A percentile compares a stretch with the other conserved stretches of the same genome.
These are phyloP conservation scores for Limtongozyma cylindracea DNA, from an alignment of 805 yeast species.

Conservation along the genomic window DNA sequence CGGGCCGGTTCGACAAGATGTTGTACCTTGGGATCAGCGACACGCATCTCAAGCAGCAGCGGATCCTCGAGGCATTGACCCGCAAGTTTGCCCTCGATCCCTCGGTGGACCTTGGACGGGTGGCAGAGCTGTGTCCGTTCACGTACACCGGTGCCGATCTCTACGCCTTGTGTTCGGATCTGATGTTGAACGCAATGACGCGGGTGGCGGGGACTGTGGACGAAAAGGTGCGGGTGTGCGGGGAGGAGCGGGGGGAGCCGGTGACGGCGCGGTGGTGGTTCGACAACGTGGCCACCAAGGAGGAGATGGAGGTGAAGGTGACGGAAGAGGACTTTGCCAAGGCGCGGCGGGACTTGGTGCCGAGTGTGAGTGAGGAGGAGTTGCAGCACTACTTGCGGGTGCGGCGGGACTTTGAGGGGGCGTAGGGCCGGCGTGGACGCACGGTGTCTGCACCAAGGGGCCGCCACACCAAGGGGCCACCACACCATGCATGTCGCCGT, in stretches of 20 bases:
- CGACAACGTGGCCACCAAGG: conserved; percentile 44
- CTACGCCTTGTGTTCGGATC: conserved; percentile 86
- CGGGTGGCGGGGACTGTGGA: conserved; percentile 65
- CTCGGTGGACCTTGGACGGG: conserved; percentile 25
- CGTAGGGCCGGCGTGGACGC: no score
- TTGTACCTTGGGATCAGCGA: conserved; percentile 83
- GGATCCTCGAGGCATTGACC: conserved; percentile 70
- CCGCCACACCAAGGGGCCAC: no score
- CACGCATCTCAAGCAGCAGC: conserved; percentile 69
- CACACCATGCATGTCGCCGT: no score
- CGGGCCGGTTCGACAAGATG: conserved; percentile 91
- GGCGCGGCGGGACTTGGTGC: conserved; percentile 46
- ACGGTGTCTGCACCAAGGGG: no score
- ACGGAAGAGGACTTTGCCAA: conserved; percentile 49
- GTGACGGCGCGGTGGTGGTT: conserved; percentile 76
- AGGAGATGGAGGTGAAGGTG: conserved; percentile 48
- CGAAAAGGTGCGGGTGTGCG: conserved; percentile 25
- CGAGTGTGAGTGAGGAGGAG: conserved; percentile 78
- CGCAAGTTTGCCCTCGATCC: conserved; percentile 46
- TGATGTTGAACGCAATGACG: conserved; percentile 92
- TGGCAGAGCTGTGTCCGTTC: conserved; percentile 58
- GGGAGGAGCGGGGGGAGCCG: conserved; percentile 7
- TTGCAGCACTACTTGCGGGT: conserved; percentile 57
- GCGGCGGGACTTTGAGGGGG: conserved; percentile 66
- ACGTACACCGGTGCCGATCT: conserved; percentile 97